phyloP scores from a whole-genome alignment of 192 early-diverging fungal species.

The Umbelopsis isabellina region DNA sequence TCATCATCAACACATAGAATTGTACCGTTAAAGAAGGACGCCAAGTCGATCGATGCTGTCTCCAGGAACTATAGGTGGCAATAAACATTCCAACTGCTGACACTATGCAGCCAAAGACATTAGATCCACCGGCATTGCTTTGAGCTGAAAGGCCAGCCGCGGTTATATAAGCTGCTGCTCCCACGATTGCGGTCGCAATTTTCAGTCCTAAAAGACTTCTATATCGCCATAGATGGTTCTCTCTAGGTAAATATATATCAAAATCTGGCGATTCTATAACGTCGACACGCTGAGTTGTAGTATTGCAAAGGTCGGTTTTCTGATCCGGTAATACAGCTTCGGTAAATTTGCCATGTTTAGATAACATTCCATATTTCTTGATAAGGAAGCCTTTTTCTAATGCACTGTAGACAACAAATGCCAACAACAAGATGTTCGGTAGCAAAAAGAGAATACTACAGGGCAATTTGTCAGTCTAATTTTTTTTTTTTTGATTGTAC shows the following conservation, averaged over 20 bases:
- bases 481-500: background rate
- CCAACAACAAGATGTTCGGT: slow-evolving; percentile 1
- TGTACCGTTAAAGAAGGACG: slow-evolving; percentile 5
- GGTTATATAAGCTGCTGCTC: background rate
- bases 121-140: slow-evolving; percentile 21
- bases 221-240: slow-evolving; percentile 4
- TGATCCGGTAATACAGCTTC: background rate
- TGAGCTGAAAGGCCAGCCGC: slow-evolving; percentile 1
- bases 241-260: background rate
- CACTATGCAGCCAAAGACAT: slow-evolving; percentile 11
- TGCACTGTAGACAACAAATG: background rate
- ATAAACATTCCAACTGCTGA: background rate
- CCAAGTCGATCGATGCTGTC: slow-evolving; percentile 18
- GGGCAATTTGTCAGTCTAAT: background rate
- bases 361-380: background rate
- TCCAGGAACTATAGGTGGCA: slow-evolving; percentile 8
- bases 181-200: background rate
- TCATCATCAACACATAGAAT: background rate
- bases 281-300: background rate
- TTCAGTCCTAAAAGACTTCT: background rate
- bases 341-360: background rate
- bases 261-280: background rate
- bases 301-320: background rate
- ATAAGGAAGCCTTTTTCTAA: background rate
- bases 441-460: background rate